Evolutionary conservation across 2,329 filamentous ascomycete species (phyloP), one percentile per base, ranked within the genome.

Genomic region (Diaporthe ampelina): DNA sequence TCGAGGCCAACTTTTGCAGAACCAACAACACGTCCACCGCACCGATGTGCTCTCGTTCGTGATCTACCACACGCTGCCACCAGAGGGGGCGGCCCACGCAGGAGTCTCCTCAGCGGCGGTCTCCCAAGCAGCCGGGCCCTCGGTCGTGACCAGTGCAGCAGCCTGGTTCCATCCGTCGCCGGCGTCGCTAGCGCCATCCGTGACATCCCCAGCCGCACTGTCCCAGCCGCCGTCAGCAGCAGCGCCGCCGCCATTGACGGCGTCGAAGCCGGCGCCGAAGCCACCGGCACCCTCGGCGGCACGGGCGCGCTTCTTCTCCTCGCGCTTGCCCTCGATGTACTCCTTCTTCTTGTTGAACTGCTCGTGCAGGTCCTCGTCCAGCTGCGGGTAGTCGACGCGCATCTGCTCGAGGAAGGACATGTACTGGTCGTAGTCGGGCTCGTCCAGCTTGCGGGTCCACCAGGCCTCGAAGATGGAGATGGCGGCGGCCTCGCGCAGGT

Each of bases 391-490:
- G 11, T 72, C 48, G n/a, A 13, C 45, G 11, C 74, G 61, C 68
- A 76, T 72, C 68, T 76, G 59, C 72, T 74, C 72, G 56, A 76
- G 61, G 54, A 26, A 57, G 11, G 59, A 50, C 10, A 58, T 43
- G 72, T 76, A 76, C 21, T 65, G 37, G 21, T 76, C 68, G 43
- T 63, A 76, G 45, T 74, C 74, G 11, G 72, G 45, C 10, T 35
- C 56, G 9, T 76, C 74, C n/a, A 76, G 54, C 50, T 68, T 69
- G 52, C n/a, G 10, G 56, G 37, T 69, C 74, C 74, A 76, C 74
- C 74, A 76, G 24, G 61, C 61, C 56, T 76, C 72, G 50, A 76
- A 76, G 48, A 76, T 74, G 48, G 72, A 74, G 8, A 73, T 73
- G 56, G 72, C 73, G 57, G 72, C 72, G n/a, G 54, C 63, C 72